A percentile compares a stretch with the other conserved stretches of the same genome.
These are phyloP conservation scores for Nothophaeocryptopus gaeumannii DNA, from an alignment of 2,329 filamentous ascomycete genomes.

Conservation along the genomic window DNA sequence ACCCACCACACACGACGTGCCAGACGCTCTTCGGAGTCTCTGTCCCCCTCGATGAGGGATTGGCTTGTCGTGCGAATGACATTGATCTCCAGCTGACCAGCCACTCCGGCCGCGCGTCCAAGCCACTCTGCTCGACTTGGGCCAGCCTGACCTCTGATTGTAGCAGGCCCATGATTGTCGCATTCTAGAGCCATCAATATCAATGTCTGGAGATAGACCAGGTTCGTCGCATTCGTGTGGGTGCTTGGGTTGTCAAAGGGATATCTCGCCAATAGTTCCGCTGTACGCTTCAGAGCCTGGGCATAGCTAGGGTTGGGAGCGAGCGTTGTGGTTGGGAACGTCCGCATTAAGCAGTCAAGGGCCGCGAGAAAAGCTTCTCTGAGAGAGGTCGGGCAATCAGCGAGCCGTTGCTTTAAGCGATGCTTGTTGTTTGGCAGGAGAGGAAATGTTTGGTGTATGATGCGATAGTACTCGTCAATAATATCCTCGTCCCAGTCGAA, in stretches of 20 bases:
- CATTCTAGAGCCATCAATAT: constrained; percentile 65
- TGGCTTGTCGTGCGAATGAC: constrained; percentile 42
- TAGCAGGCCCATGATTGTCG: constrained; percentile 54
- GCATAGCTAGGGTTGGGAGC: constrained; percentile 35
- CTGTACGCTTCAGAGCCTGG: constrained; percentile 41
- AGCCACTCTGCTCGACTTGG: constrained; percentile 56
- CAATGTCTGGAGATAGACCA: constrained; percentile 64
- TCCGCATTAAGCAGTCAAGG: constrained; percentile 58
- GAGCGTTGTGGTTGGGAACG: constrained; percentile 45
- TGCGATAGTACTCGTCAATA: constrained; percentile 56
- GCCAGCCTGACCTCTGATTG: constrained; percentile 45
- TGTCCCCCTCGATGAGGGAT: constrained; percentile 46
- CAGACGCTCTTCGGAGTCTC: constrained; percentile 61
- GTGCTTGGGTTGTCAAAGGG: constrained; percentile 45
- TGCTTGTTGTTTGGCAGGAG: constrained; percentile 59
- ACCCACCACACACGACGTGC: constrained; percentile 69
- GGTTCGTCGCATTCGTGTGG: constrained; percentile 43
- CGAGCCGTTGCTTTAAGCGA: constrained; percentile 56
- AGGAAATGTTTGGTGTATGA: constrained; percentile 66
- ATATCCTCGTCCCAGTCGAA: constrained; percentile 48
- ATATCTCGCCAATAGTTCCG: constrained; percentile 43
- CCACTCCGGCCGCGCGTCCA: constrained; percentile 63
- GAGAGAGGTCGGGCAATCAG: constrained; percentile 55
- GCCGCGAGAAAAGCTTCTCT: constrained; percentile 65
- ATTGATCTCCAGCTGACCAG: constrained; percentile 64